These are phyloP conservation scores for Amylostereum areolatum DNA, from an alignment of 1,284 basidiomycete species.

Conservation along the genomic window DNA sequence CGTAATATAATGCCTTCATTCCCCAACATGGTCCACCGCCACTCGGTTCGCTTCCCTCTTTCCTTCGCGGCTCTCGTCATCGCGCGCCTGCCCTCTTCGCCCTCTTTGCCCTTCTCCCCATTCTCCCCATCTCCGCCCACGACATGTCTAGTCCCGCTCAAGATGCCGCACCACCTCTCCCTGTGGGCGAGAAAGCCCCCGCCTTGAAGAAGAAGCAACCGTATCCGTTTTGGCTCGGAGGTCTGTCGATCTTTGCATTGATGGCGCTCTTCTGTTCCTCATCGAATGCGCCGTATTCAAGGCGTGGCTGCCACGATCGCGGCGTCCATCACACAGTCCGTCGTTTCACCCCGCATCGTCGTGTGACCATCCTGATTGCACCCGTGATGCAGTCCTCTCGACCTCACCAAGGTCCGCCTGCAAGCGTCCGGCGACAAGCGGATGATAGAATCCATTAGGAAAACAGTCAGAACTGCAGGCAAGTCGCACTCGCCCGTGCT, in stretches of 20 bases:
- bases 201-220: conserved; percentile 48
- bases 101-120: no score
- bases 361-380: neutral
- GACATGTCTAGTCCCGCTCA: neutral
- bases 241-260: conserved; percentile 30
- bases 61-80: no score
- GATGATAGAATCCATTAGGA: conserved; percentile 74
- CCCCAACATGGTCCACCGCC: no score
- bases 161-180: conserved; percentile 8
- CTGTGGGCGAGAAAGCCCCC: conserved; percentile 3
- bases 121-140: no score
- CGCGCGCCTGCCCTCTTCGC: no score
- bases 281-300: conserved; percentile 18
- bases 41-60: no score
- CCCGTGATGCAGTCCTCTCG: conserved; percentile 54
- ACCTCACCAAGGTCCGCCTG: conserved; percentile 83
- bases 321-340: conserved; percentile 75
- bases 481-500: conserved; percentile 14
- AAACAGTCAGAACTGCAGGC: conserved; percentile 71
- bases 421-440: conserved; percentile 86
- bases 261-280: conserved; percentile 4
- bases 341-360: conserved; percentile 4
- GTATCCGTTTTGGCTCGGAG: conserved; percentile 81
- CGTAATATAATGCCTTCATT: no score
- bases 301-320: conserved; percentile 78